phyloP scores from a whole-genome alignment of 441 rosid species.

The Biscutella laevigata region DNA sequence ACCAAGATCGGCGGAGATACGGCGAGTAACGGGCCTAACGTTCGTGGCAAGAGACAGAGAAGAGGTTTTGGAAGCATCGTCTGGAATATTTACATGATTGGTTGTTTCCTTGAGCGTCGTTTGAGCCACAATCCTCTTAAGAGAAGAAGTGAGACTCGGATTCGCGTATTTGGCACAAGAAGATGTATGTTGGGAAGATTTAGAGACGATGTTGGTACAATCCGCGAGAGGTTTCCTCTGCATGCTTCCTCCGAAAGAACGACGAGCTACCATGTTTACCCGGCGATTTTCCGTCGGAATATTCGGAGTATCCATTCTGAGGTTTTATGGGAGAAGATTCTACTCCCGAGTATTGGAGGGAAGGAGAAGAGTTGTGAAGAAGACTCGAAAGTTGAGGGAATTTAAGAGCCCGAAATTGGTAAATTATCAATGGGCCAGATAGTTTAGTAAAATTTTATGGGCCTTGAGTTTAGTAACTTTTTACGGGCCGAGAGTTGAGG shows the following conservation, averaged over 20 bases:
- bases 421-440: too few species aligned
- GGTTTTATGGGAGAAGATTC: slow-evolving; percentile 1
- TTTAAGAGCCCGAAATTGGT: background rate
- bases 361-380: slow-evolving; percentile 10
- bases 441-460: too few species aligned
- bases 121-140: slow-evolving; percentile 18
- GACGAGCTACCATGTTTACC: slow-evolving; percentile 17
- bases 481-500: too few species aligned
- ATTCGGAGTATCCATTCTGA: background rate
- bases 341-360: slow-evolving; percentile 17
- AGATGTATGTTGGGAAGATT: slow-evolving; percentile 22
- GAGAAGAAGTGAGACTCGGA: slow-evolving; percentile 23
- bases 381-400: background rate
- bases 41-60: background rate
- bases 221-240: slow-evolving; percentile 38
- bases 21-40: slow-evolving; percentile 8
- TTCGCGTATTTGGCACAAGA: slow-evolving; percentile 29
- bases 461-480: too few species aligned
- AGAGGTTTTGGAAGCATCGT: background rate
- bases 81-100: slow-evolving; percentile 1
- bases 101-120: slow-evolving; percentile 13
- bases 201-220: slow-evolving; percentile 36
- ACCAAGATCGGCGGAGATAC: slow-evolving; percentile 22
- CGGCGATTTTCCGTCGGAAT: background rate
- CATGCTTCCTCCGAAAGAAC: background rate